Base-by-base conservation (phyloP, 2,329 filamentous ascomycete genomes). In the Xylariales sp. region DNA sequence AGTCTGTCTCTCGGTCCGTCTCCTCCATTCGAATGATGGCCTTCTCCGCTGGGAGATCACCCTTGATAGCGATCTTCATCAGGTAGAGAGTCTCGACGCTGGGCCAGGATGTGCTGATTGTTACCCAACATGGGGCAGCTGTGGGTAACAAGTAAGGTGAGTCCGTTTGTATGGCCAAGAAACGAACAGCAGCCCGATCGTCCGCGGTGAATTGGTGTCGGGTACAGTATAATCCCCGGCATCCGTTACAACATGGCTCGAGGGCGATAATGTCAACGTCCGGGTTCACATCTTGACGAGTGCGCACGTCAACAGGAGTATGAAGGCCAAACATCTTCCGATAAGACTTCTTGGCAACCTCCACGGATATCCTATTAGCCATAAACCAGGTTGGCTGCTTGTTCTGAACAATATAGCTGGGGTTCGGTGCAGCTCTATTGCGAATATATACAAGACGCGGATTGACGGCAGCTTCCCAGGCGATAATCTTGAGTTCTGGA, bases 241-340 rank as follows among this genome's bases (percentile, higher is more conserved):
- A 61, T 5, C 51, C 56, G 12, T 42, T 50, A 16, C 58, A 55
- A 25, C 58, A 61, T 12, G 57, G 57, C 37, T 61, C 58, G 11
- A 54, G 52, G 12, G 57, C 34, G 14, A 61, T 51, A 27, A 60
- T 51, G 35, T 61, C 58, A 6, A 42, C 37, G 2, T 32, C n/a
- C 9, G 50, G 39, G 19, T 52, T 52, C n/a, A 59, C 32, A 25
- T 43, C 38, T 31, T 60, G 58, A 4, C 44, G 33, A 10, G 49
- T 42, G 12, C 32, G 7, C 28, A 15, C 8, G 9, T 41, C 28
- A 11, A 4, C 16, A 18, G 38, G 21, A 8, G 9, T 44, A 10
- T 36, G 37, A 18, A 52, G 35, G 4, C 20, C 44, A 36, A 60
- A 60, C n/a, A 55, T 34, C 19, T 48, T 54, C 18, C 34, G 16